phyloP scores from a whole-genome alignment of 495 filamentous ascomycete species.

The Daldinia concentrica region DNA sequence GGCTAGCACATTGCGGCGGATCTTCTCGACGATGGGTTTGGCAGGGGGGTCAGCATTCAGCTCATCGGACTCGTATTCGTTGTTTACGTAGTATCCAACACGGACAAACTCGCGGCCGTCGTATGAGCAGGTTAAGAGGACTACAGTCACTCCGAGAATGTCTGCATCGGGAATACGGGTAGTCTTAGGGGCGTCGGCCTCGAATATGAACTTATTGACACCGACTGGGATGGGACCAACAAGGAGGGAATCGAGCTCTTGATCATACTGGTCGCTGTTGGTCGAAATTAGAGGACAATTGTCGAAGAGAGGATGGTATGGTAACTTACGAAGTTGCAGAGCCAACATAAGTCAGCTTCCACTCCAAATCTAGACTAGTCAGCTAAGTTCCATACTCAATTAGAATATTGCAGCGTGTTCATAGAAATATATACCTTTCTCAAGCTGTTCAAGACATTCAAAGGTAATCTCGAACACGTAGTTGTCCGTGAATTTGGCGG shows the following conservation, averaged over 20 bases:
- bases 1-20: conserved; percentile 88
- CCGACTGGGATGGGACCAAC: conserved; percentile 96
- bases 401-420: background rate
- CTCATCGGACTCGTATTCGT: conserved; percentile 95
- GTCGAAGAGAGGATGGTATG: conserved; percentile 1
- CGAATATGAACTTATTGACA: conserved; percentile 98
- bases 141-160: conserved; percentile 95
- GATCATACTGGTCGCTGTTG: conserved; percentile 88
- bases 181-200: conserved; percentile 90
- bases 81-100: conserved; percentile 99
- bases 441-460: conserved; percentile 89
- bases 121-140: conserved; percentile 95
- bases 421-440: conserved; percentile 72
- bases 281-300: conserved; percentile 33
- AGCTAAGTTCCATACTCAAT: background rate
- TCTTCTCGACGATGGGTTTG: conserved; percentile 90
- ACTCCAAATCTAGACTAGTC: conserved; percentile 85
- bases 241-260: conserved; percentile 95
- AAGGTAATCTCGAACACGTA: conserved; percentile 99
- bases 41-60: conserved; percentile 85
- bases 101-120: conserved; percentile 96
- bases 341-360: conserved; percentile 98
- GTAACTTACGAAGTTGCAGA: conserved; percentile 89
- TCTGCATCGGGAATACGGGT: conserved; percentile 90
- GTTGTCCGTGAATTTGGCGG: conserved; percentile 84